phyloP scores from a whole-genome alignment of 2,329 filamentous ascomycete genomes.

The Cylindrodendrum hubeiense region DNA sequence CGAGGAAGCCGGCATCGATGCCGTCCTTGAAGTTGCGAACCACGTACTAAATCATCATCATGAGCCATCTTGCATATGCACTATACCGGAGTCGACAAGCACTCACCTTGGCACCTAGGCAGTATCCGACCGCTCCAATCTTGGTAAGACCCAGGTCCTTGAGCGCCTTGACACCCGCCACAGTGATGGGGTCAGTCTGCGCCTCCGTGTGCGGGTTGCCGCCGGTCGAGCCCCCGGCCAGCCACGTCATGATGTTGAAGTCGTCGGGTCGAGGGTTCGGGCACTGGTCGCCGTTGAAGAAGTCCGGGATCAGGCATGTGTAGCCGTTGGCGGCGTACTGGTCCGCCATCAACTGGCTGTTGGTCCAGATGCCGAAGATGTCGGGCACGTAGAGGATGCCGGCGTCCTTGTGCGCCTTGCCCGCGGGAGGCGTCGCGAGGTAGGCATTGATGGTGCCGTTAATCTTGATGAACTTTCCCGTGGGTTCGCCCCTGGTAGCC shows the following conservation, averaged over 20 bases:
- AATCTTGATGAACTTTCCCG: slow-evolving; percentile 61
- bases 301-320: slow-evolving; percentile 52
- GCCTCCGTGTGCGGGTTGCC: slow-evolving; percentile 58
- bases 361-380: slow-evolving; percentile 54
- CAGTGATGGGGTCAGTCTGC: slow-evolving; percentile 50
- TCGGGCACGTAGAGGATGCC: slow-evolving; percentile 55
- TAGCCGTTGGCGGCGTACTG: slow-evolving; percentile 54
- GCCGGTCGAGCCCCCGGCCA: slow-evolving; percentile 57
- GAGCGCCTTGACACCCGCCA: slow-evolving; percentile 65
- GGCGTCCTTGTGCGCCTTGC: slow-evolving; percentile 39
- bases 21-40: slow-evolving; percentile 71
- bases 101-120: slow-evolving; percentile 73
- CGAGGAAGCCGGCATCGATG: slow-evolving; percentile 71
- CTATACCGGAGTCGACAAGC: neutral
- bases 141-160: slow-evolving; percentile 63
- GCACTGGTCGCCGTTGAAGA: slow-evolving; percentile 54
- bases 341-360: slow-evolving; percentile 58
- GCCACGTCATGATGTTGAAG: slow-evolving; percentile 50
- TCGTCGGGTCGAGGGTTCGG: slow-evolving; percentile 40
- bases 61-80: neutral
- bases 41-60: slow-evolving; percentile 66
- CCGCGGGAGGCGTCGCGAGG: slow-evolving; percentile 58
- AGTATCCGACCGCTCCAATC: slow-evolving; percentile 72
- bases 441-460: slow-evolving; percentile 62
- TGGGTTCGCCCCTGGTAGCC: slow-evolving; percentile 58